Base-by-base conservation (phyloP, 345 rosid genomes). In the Brassica cretica region DNA sequence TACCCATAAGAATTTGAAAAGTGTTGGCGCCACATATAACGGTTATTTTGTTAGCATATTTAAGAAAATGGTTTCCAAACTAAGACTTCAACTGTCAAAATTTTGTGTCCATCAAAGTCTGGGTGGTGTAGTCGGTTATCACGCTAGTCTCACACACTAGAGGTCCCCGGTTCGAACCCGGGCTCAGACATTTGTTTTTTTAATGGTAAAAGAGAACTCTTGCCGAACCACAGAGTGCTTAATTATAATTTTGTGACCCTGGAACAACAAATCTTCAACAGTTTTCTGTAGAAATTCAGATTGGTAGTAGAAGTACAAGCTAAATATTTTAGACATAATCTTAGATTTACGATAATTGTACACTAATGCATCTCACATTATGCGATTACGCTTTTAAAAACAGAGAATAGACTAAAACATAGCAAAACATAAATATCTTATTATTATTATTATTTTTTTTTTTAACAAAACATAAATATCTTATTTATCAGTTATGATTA, bases 131-230 rank as follows among this genome's bases (percentile, higher is more conserved):
- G 82, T 78, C 67, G 89, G 90, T 88, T 82, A 88, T 88, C 88
- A 86, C 87, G 85, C 85, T 87, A 91, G 93, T 87, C 94, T 90
- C 89, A 87, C 93, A 83, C 93, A 87, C 94, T 86, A 86, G 84
- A 88, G 90, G 88, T 85, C 94, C 87, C 88, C 84, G 84, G 86
- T 88, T 86, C 87, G 86, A 89, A 88, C 86, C 89, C 90, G 87
- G 89, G 84, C 89, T 86, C 85, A 86, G 88, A 86, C 89, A 87
- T 68, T 2, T 0, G 25, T 55, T 19, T 0, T 21, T 14, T 14
- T 49, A 6, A 4, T 49, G 55, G 6, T 14, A 49, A 49, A 49
- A 49, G 18, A 49, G 18, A 49, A 49, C 55, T 49, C 18, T 5
- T 14, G 55, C 55, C 55, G 16, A 49, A 14, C 55, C 55, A 14